Evolutionary conservation across 1,284 basidiomycete genomes (phyloP).

Genomic region (Flammula alnicola): DNA sequence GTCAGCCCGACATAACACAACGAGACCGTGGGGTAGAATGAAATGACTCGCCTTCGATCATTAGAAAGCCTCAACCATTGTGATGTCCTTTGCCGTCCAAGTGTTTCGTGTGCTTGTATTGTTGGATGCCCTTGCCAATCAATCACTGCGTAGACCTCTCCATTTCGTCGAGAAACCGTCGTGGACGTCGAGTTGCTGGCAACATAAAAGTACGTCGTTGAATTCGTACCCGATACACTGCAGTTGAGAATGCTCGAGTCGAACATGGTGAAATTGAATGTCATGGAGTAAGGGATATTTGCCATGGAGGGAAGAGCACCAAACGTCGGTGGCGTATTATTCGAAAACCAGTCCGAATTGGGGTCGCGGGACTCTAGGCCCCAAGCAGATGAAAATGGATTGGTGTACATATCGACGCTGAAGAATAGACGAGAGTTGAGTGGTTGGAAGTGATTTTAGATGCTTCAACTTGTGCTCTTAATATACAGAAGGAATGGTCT

Average conservation of each 20-base stretch:
- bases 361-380: constrained; percentile 3
- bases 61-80: constrained; percentile 28
- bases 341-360: constrained; percentile 1
- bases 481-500: constrained; percentile 4
- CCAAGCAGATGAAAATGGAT: constrained; percentile 14
- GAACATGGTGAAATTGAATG: constrained; percentile 19
- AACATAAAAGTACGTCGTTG: constrained; percentile 19
- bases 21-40: too few species aligned
- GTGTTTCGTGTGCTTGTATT: constrained; percentile 18
- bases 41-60: constrained; percentile 17
- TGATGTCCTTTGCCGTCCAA: constrained; percentile 19
- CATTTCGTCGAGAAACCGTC: constrained; percentile 19
- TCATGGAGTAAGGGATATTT: constrained; percentile 12
- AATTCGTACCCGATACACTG: constrained; percentile 18
- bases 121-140: constrained; percentile 25
- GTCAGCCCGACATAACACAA: too few species aligned
- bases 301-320: constrained; percentile 16
- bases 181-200: constrained; percentile 20
- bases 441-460: background rate
- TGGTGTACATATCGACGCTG: constrained; percentile 14
- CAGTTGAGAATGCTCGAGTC: constrained; percentile 20
- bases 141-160: constrained; percentile 23
- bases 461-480: constrained; percentile 2
- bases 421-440: background rate
- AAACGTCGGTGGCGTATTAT: constrained; percentile 10